Base-by-base conservation (phyloP, 1,284 basidiomycete genomes). In the Golubevia pallescens region DNA sequence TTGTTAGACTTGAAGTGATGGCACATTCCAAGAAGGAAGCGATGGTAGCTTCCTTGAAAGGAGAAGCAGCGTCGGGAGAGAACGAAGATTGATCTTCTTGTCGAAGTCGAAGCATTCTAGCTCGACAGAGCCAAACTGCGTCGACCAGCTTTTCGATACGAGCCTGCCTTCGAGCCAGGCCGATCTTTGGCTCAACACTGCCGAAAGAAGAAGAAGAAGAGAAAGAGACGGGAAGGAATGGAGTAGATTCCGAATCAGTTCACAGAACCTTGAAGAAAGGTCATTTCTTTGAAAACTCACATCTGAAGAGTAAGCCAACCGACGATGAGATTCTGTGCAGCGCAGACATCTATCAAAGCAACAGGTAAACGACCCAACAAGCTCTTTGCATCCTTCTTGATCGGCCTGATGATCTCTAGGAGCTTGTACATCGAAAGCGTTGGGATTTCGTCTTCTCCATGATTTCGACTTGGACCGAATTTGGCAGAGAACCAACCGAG, bases 301-400 rank as follows among this genome's bases (percentile, higher is more conserved):
- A 83, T 75, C 48, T 81, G 80, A 19, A 79, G 70, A 2, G 77
- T 76, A 32, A 78, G 64, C 82, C 81, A 85, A 16, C 75, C 79
- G 3, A 71, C 68, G 59, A 81, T 66, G 13, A 81, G 62, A 48
- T 71, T 74, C 48, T 81, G 79, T 0, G 75, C 75, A 48, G 77
- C 75, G 19, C 74, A 69, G 16, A 75, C 77, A 55, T 80, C 79
- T 16, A 73, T 68, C 1, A 81, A 62, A 1, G 75, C 70, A 2
- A 70, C 63, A 3, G 79, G 77, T 24, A 81, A 62, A 56, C 68
- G 68, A 19, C 74, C 70, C 57, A 70, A 70, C 56, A 81, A 54
- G 3, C 73, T 61, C 0, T 56, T 23, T 2, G 58, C 61, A 32
- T 65, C 62, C 38, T 32, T 51, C 3, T 28, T 24, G 51, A 59